Evolutionary conservation across 2,329 filamentous ascomycete species (phyloP).

Genomic region (Thielaviopsis euricoi): DNA sequence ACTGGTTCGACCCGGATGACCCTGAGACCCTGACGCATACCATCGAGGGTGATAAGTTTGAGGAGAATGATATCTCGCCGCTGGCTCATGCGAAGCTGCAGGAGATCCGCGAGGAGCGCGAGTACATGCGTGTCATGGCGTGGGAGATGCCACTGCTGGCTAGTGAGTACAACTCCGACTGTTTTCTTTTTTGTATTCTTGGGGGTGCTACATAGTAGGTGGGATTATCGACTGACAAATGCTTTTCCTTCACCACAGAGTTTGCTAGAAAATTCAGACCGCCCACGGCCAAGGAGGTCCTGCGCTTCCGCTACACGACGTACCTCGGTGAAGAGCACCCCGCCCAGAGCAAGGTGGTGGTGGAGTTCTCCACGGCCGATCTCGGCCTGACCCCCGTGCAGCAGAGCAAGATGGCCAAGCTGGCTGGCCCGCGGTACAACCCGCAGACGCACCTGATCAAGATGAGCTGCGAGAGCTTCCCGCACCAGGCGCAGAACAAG

Average conservation of each 20-base stretch:
- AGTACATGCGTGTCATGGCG: conserved; percentile 72
- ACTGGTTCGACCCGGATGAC: conserved; percentile 35
- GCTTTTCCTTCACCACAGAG: too few species aligned
- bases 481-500: conserved; percentile 90
- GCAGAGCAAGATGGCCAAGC: conserved; percentile 68
- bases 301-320: conserved; percentile 91
- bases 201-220: too few species aligned
- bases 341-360: conserved; percentile 80
- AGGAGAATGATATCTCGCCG: conserved; percentile 70
- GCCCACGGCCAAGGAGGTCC: conserved; percentile 49
- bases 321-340: conserved; percentile 93
- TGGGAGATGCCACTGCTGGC: conserved; percentile 92
- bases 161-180: too few species aligned
- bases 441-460: conserved; percentile 64
- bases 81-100: conserved; percentile 78
- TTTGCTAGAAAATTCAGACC: conserved; percentile 66
- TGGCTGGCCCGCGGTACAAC: conserved; percentile 75
- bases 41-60: conserved; percentile 43
- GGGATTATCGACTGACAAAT: too few species aligned
- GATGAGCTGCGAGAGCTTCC: conserved; percentile 81
- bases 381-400: conserved; percentile 53
- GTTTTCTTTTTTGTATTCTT: background rate
- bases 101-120: conserved; percentile 70
- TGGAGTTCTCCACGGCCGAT: conserved; percentile 69
- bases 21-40: conserved; percentile 32